These are phyloP conservation scores for Golubevia sp. DNA, from an alignment of 1,284 basidiomycete species.

Conservation along the genomic window DNA sequence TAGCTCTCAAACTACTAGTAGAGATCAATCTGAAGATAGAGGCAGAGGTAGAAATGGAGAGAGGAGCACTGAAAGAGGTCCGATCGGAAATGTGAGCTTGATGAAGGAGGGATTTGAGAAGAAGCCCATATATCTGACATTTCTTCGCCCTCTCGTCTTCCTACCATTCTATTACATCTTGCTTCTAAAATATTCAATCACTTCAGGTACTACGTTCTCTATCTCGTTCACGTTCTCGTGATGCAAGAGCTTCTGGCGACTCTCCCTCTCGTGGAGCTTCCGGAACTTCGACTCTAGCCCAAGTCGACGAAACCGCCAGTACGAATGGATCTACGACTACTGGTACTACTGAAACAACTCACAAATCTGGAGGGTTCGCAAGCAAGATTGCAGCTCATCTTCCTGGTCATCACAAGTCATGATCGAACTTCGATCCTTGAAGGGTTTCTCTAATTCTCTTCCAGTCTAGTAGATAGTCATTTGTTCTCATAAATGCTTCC, in stretches of 20 bases:
- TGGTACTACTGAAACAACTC: conserved; percentile 4
- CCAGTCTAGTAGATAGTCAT: too few relatives aligned
- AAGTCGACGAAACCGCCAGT: conserved; percentile 31
- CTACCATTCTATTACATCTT: too few relatives aligned
- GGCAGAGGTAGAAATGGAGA: conserved; percentile 21
- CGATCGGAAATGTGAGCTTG: conserved; percentile 17
- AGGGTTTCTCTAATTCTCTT: too few relatives aligned
- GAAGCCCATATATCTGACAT: too few relatives aligned
- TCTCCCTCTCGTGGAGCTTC: conserved; percentile 18
- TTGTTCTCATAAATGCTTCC: background rate
- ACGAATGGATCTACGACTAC: background rate
- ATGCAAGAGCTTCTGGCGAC: conserved; percentile 32
- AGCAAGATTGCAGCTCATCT: conserved; percentile 21
- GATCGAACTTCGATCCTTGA: too few relatives aligned
- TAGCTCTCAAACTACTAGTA: conserved; percentile 3
- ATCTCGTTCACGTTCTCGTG: conserved; percentile 52
- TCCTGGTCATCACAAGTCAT: conserved; percentile 7
- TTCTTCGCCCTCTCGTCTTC: too few relatives aligned
- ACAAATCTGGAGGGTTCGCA: conserved; percentile 11
- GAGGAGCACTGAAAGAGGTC: conserved; percentile 21
- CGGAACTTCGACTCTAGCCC: conserved; percentile 30
- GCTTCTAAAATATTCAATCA: background rate
- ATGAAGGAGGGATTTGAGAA: conserved; percentile 6
- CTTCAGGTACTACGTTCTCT: conserved; percentile 27
- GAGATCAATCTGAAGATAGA: conserved; percentile 16